Base-by-base conservation (phyloP, 192 early-diverging fungal genomes). In the Mortierella hygrophila region DNA sequence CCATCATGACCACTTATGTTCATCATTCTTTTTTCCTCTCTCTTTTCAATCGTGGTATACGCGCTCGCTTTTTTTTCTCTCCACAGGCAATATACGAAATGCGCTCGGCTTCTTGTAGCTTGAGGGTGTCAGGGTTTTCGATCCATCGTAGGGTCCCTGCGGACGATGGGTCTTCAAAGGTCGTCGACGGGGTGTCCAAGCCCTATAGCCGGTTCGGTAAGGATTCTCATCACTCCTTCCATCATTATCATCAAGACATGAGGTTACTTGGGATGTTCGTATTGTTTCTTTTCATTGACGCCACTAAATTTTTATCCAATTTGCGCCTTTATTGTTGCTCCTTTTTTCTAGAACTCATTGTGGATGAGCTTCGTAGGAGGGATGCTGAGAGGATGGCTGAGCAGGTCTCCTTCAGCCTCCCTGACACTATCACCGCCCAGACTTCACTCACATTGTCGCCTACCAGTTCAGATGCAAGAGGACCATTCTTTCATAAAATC, bases 121-220 rank as follows among this genome's bases (percentile, higher is more conserved):
- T 9, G 0, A 13, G 23, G 20, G 74, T 75, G 0, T n/a, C 21
- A 8, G 74, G 74, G 10, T 75, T 75, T 47, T 32, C 72, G 46
- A 44, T 74, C 32, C 72, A 38, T 16, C 13, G 16, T 40, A 20
- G 7, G 21, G 21, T 6, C 4, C 3, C 6, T 21, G n/a, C n/a
- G 1, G 21, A 32, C 41, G 57, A 46, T 57, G 54, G 49, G 10
- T 9, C 26, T 16, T 15, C 60, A 38, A 38, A 11, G 5, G 41
- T 21, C 32, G 3, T 29, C 21, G 40, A 55, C 10, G 41, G 18
- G 32, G 38, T 49, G 0, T 40, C 23, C 11, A 21, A 7, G 9
- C 40, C 49, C 16, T 70, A 49, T 6, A 71, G 49, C 1, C 26
- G 77, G 16, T 72, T 79, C 40, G 68, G 77, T 79, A 72, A 70